Percentiles rank a stretch among this genome's conserved stretches.
These are phyloP conservation scores for Talaromyces sp. DNA, from an alignment of 2,329 filamentous ascomycete genomes.

Conservation along the genomic window DNA sequence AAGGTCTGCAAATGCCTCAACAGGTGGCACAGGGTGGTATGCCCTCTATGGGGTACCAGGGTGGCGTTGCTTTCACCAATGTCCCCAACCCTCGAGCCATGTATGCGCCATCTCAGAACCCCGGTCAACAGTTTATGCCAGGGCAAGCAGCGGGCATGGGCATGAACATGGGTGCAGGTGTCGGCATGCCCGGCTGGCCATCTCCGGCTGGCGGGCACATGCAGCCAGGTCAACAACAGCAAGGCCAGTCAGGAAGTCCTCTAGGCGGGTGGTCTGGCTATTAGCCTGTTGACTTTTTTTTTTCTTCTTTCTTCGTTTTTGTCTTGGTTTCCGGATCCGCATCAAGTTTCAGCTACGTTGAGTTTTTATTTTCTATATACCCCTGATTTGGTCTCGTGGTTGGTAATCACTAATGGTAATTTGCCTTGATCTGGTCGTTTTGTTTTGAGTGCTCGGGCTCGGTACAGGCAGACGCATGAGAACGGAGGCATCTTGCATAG, in stretches of 20 bases:
- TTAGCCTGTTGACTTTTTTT: conserved; percentile 15
- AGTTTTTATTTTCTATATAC: conserved; percentile 10
- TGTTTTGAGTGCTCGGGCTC: background rate
- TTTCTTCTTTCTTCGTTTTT: conserved; percentile 18
- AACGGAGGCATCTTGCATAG: conserved; percentile 1
- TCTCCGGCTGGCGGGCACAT: conserved; percentile 29
- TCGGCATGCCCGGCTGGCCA: conserved; percentile 35
- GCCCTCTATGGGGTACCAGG: conserved; percentile 34
- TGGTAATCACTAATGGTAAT: conserved; percentile 5
- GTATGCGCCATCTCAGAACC: conserved; percentile 33
- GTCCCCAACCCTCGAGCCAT: conserved; percentile 30
- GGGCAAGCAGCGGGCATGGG: conserved; percentile 32
- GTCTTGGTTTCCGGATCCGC: background rate
- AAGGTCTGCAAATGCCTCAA: conserved; percentile 32
- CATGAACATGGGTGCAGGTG: conserved; percentile 31
- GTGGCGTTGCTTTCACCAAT: conserved; percentile 26
- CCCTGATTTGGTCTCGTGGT: background rate
- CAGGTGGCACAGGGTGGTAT: conserved; percentile 32
- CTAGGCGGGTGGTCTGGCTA: conserved; percentile 35
- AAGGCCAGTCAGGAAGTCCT: conserved; percentile 33
- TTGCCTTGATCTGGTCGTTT: conserved; percentile 1
- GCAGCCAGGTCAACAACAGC: conserved; percentile 35
- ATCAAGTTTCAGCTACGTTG: conserved; percentile 1
- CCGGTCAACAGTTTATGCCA: conserved; percentile 31
- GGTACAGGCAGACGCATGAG: background rate